Conservation (phyloP, 2,329 filamentous ascomycete species). For the Colletotrichum aenigma region DNA sequence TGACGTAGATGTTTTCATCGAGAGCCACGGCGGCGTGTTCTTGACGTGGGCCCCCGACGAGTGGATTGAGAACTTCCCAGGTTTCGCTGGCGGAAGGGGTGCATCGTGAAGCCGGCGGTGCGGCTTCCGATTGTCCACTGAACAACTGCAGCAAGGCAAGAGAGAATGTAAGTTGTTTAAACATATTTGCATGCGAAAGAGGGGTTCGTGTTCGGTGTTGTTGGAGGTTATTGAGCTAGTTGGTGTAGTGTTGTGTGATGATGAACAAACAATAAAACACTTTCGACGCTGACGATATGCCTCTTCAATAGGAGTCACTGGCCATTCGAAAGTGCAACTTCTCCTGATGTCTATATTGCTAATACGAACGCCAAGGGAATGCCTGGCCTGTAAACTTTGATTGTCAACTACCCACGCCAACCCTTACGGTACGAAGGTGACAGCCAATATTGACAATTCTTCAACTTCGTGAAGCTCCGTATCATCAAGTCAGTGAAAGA, state of each 20-base stretch:
- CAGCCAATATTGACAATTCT: not conserved
- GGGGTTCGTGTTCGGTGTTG: not conserved
- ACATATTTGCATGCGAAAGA: no score
- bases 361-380: not conserved
- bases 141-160: no score
- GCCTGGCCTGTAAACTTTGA: not conserved
- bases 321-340: not conserved
- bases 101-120: not conserved
- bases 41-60: not conserved
- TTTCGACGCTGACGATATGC: rapidly evolving
- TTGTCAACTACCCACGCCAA: not conserved
- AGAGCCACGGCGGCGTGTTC: not conserved
- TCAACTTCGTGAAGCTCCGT: not conserved
- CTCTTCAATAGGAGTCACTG: rapidly evolving
- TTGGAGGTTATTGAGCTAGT: not conserved
- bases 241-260: rapidly evolving
- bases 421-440: no score
- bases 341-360: rapidly evolving
- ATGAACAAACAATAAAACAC: not conserved
- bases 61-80: not conserved
- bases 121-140: no score
- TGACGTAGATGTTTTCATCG: not conserved
- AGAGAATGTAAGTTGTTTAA: no score
- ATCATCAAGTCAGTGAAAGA: not conserved
- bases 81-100: not conserved